Evolutionary conservation across 148 eudicot genomes (phyloP), one percentile per base, ranked within the genome.

Genomic region (Camellia sinensis): DNA sequence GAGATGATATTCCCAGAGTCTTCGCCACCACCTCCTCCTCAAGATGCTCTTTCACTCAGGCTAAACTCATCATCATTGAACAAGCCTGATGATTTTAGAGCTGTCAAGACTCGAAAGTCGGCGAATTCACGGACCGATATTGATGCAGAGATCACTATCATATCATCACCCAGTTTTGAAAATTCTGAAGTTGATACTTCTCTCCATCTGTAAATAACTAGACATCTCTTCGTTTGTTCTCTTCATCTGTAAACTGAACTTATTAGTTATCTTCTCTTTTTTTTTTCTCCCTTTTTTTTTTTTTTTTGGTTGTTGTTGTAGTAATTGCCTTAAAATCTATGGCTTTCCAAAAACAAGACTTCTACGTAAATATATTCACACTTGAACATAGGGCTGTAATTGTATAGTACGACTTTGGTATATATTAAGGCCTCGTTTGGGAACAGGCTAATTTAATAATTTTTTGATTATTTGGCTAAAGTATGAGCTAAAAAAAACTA

Each of bases 111-210:
- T 29, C 52, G 66, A 0, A 54, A 62, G 6, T 78, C 15, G 7
- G 56, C 66, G 56, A 71, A 68, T 54, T 68, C 57, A 40, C 57
- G 66, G 80, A 18, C 73, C 22, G 54, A 13, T 18, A 12, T 21
- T 67, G 19, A 73, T 52, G 73, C 61, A 29, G 7, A 62, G 8
- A 22, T 53, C 12, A 8, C 8, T 6, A 54, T 3, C 21, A 41
- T 11, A 74, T 56, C 44, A 45, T 67, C 75, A 6, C 53, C 15
- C 8, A 13, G 11, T 60, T 45, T 21, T 15, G 83, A 67, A 5
- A 57, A 75, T 54, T 68, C 67, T 67, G 83, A 80, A 13, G 74
- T 80, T 15, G 79, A 81, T 75, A 75, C 74, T 73, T 75, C 83
- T 29, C 79, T 75, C 43, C 79, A 67, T 81, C 79, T 81, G 75